A percentile compares a stretch with the other conserved stretches of the same genome.
phyloP scores from a whole-genome alignment of 1,139 yeast species.

The Wickerhamomyces sp. region DNA sequence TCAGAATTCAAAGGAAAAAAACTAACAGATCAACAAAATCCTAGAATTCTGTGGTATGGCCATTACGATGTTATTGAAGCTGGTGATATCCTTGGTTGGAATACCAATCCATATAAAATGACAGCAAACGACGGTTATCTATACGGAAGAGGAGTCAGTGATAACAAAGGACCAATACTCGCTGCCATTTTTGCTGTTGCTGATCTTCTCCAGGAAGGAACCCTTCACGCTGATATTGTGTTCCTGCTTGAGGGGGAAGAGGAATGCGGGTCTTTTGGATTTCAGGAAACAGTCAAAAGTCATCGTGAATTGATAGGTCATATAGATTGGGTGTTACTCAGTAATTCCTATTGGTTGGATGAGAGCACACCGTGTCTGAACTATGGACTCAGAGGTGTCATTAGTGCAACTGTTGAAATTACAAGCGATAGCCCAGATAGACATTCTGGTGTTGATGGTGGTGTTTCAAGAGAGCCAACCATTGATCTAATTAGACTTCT shows the following conservation, averaged over 20 bases:
- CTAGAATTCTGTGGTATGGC: slow-evolving; percentile 77
- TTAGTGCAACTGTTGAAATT: slow-evolving; percentile 71
- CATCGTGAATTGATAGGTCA: slow-evolving; percentile 52
- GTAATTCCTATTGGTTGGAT: slow-evolving; percentile 94
- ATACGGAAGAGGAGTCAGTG: slow-evolving; percentile 90
- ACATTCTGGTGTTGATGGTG: slow-evolving; percentile 97
- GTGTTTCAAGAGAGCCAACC: slow-evolving; percentile 83
- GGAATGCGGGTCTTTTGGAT: slow-evolving; percentile 88
- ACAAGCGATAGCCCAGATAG: slow-evolving; percentile 76
- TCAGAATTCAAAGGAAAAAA: slow-evolving; percentile 56
- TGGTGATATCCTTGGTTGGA: slow-evolving; percentile 60
- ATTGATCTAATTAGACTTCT: slow-evolving; percentile 75
- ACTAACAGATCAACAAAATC: slow-evolving; percentile 13
- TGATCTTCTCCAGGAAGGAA: slow-evolving; percentile 48
- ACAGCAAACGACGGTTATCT: slow-evolving; percentile 79
- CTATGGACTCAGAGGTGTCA: slow-evolving; percentile 89
- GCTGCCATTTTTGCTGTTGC: slow-evolving; percentile 89
- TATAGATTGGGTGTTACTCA: slow-evolving; percentile 84
- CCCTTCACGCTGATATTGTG: slow-evolving; percentile 67
- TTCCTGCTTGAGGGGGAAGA: slow-evolving; percentile 94
- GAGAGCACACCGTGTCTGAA: slow-evolving; percentile 85
- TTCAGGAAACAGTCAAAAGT: slow-evolving; percentile 55
- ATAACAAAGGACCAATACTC: slow-evolving; percentile 91
- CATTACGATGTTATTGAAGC: slow-evolving; percentile 91
- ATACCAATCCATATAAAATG: slow-evolving; percentile 70